A percentile compares a stretch with the other conserved stretches of the same genome.
Evolutionary conservation across 2,329 filamentous ascomycete species (phyloP).

Genomic region (Colletotrichum eleusines): DNA sequence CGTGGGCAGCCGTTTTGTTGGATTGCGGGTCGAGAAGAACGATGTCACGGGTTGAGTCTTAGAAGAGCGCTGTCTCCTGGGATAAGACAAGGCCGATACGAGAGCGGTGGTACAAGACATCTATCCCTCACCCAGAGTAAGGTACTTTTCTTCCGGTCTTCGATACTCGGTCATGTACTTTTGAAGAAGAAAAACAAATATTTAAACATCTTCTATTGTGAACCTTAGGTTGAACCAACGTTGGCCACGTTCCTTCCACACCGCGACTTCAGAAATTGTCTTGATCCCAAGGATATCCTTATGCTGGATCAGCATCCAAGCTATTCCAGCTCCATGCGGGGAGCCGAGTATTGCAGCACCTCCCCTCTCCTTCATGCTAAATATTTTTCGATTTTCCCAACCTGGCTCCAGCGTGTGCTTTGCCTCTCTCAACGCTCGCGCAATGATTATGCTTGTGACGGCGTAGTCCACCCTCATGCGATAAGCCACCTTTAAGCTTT

Average conservation of each 20-base stretch:
- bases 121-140: too few relatives aligned
- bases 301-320: background rate
- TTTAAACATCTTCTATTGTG: background rate
- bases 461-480: too few relatives aligned
- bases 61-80: too few relatives aligned
- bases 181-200: background rate
- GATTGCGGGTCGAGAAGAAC: too few relatives aligned
- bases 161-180: too few relatives aligned
- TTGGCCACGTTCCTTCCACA: accelerated
- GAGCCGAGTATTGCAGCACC: background rate
- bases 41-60: too few relatives aligned
- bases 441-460: background rate
- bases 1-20: too few relatives aligned
- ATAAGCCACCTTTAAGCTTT: background rate
- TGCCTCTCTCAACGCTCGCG: background rate
- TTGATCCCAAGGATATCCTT: background rate
- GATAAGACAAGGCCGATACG: too few relatives aligned
- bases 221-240: background rate
- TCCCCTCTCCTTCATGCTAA: background rate
- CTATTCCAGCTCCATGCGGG: background rate
- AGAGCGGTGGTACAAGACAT: too few relatives aligned
- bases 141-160: too few relatives aligned
- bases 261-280: background rate
- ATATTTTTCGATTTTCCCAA: background rate
- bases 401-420: background rate